Conservation (phyloP, 2,329 filamentous ascomycete genomes). For the Shiraia bambusicola region DNA sequence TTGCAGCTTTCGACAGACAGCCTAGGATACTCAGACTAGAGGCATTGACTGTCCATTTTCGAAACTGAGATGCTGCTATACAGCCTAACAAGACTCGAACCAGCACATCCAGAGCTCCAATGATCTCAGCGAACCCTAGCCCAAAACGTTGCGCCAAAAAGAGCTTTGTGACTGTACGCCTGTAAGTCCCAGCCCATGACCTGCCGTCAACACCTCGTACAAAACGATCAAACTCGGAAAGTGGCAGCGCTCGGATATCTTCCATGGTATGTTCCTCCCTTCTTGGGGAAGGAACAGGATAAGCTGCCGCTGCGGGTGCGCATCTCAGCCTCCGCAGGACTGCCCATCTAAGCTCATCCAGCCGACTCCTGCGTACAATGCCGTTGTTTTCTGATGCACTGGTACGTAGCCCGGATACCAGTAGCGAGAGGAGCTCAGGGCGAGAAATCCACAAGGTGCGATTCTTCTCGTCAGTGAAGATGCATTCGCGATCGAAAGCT, state of each 20-base stretch:
- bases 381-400: constrained; percentile 38
- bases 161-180: constrained; percentile 42
- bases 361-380: constrained; percentile 5
- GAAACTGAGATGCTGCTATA: constrained; percentile 27
- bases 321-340: constrained; percentile 44
- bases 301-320: constrained; percentile 42
- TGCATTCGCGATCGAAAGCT: constrained; percentile 61
- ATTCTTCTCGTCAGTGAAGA: constrained; percentile 55
- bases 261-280: constrained; percentile 12
- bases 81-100: constrained; percentile 62
- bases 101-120: constrained; percentile 72
- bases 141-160: constrained; percentile 47
- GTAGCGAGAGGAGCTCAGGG: constrained; percentile 51
- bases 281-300: constrained; percentile 23
- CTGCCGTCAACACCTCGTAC: constrained; percentile 21
- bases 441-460: constrained; percentile 60
- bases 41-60: constrained; percentile 4
- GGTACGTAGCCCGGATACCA: constrained; percentile 24
- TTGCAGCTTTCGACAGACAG: not conserved
- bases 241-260: constrained; percentile 43
- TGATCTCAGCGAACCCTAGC: constrained; percentile 40
- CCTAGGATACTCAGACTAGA: not conserved
- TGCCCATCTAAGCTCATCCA: constrained; percentile 40
- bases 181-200: constrained; percentile 35
- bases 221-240: constrained; percentile 46